phyloP scores from a whole-genome alignment of 1,284 basidiomycete species.

The Phellinidium pouzarii region DNA sequence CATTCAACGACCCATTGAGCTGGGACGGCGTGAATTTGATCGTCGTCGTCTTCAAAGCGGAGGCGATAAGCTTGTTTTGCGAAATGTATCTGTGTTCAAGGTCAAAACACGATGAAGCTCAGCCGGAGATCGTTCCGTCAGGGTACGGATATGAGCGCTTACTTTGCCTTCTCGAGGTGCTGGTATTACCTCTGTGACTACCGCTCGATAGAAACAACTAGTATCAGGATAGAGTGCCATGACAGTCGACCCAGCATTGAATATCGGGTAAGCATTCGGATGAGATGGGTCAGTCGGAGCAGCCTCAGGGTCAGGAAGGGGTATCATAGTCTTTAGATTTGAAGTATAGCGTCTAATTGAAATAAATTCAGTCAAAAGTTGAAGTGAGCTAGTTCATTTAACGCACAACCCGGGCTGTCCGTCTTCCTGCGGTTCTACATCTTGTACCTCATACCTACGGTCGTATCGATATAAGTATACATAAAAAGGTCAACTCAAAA shows the following conservation, averaged over 20 bases:
- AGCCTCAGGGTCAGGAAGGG: conserved; percentile 65
- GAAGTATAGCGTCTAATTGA: conserved; percentile 55
- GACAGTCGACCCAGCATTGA: conserved; percentile 62
- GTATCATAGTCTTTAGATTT: conserved; percentile 62
- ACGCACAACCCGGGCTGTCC: conserved; percentile 63
- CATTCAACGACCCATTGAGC: conserved; percentile 74
- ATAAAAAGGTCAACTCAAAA: background rate
- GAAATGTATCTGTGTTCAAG: conserved; percentile 15
- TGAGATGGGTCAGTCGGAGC: conserved; percentile 52
- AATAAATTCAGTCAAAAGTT: conserved; percentile 9
- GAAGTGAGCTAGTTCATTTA: background rate
- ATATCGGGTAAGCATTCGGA: conserved; percentile 62
- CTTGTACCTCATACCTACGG: conserved; percentile 71
- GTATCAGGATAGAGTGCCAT: conserved; percentile 82
- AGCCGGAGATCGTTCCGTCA: background rate
- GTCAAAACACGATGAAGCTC: background rate
- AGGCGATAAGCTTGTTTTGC: conserved; percentile 49
- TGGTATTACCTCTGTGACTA: conserved; percentile 52
- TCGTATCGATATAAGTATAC: conserved; percentile 8
- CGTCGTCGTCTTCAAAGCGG: conserved; percentile 78
- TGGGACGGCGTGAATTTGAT: conserved; percentile 64
- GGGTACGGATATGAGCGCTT: conserved; percentile 25
- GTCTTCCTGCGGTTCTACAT: conserved; percentile 72
- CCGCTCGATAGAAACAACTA: conserved; percentile 76
- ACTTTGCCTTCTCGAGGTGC: conserved; percentile 51